Conservation (phyloP, 2,329 filamentous ascomycete genomes). For the Botrytis sinoallii region DNA sequence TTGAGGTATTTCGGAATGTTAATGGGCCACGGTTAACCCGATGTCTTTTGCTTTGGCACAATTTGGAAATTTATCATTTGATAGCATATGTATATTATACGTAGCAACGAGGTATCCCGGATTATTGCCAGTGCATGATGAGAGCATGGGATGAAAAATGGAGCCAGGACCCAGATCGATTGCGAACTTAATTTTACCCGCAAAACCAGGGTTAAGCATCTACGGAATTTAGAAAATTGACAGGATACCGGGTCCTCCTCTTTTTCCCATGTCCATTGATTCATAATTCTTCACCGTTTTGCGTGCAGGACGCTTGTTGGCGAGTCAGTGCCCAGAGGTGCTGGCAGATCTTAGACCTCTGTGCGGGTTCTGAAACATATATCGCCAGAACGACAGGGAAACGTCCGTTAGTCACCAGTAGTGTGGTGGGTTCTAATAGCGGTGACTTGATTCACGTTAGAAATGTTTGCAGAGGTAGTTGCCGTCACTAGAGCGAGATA, state of each 20-base stretch:
- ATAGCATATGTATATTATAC: neutral
- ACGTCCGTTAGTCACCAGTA: conserved; percentile 5
- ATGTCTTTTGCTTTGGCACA: neutral
- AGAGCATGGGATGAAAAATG: neutral
- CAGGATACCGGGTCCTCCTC: neutral
- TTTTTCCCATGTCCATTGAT: neutral
- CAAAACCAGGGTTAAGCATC: neutral
- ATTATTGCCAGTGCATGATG: conserved; percentile 7
- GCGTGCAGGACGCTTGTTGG: conserved; percentile 6
- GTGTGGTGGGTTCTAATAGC: conserved; percentile 4
- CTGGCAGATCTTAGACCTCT: neutral
- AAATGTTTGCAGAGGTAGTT: conserved; percentile 2
- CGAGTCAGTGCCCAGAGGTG: conserved; percentile 11
- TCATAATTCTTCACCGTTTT: conserved; percentile 16
- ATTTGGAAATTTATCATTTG: neutral
- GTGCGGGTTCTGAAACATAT: conserved; percentile 14
- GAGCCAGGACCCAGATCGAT: conserved; percentile 10
- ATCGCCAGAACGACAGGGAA: neutral
- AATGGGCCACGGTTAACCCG: neutral
- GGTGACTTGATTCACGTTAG: conserved; percentile 1
- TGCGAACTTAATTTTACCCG: neutral
- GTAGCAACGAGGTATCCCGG: neutral
- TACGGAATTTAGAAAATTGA: neutral
- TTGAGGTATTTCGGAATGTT: neutral
- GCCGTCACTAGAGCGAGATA: neutral